Base-by-base conservation (phyloP, 2,329 filamentous ascomycete genomes). In the Sarocladium strictum region DNA sequence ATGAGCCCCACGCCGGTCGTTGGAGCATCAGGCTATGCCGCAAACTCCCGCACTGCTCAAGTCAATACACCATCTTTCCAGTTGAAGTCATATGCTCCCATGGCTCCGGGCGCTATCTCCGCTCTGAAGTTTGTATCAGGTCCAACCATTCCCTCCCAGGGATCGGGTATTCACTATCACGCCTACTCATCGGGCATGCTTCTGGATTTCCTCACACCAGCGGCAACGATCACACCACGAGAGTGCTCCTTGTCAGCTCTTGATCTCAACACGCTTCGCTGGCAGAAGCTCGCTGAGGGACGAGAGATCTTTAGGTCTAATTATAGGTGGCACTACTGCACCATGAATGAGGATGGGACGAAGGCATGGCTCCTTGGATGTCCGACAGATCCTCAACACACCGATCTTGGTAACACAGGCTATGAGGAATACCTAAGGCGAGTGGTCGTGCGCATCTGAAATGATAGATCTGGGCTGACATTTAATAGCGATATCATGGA, bases 261-360 rank as follows among this genome's bases (percentile, higher is more conserved):
- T 24, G 94, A 99, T 62, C 76, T 99, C 11, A 87, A 88, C 56
- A 87, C 89, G 0, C 73, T 97, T 51, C 86, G 92, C 49, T 99
- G 94, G 94, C 91, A 96, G 69, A 95, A 92, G 66, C 78, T 99
- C 17, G 94, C 93, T 1, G 93, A 97, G 64, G 94, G 94, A 3
- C 87, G 90, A 51, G 94, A 99, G 66, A 86, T 99, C 32, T 99
- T 97, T 72, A 89, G 89, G 61, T 77, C 85, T 0, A 90, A 88
- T n/a, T 97, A 94, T 68, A 84, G 93, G 57, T 99, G 94, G 94
- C 93, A 97, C 69, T 99, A 99, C 67, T 97, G 94, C 68, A 96
- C 91, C 2, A 88, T 97, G 72, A 95, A 97, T 66, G 86, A 94
- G 57, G 90, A 96, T 63, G 93, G 93, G 5, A 97, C 94, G 6